Percentiles rank a stretch among this genome's conserved stretches.
Conservation (phyloP, 352 stramenopile genomes). For the Phytophthora citricola region DNA sequence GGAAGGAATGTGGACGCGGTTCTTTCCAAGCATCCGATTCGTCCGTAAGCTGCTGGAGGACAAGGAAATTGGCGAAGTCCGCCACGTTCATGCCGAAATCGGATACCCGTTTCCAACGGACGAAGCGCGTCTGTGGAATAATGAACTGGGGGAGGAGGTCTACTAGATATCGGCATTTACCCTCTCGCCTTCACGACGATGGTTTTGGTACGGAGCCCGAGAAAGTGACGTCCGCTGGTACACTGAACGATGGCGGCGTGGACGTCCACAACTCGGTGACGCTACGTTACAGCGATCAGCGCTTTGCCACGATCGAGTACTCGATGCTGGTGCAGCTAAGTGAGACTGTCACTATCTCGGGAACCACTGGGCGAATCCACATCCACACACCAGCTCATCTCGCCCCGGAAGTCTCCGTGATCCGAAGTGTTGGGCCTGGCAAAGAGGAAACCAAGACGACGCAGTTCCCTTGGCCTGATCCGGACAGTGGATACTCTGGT, state of each 20-base stretch:
- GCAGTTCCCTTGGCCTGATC: slow-evolving; percentile 49
- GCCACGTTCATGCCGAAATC: slow-evolving; percentile 39
- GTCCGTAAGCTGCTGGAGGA: slow-evolving; percentile 46
- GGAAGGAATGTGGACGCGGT: slow-evolving; percentile 90
- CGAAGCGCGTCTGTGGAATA: slow-evolving; percentile 45
- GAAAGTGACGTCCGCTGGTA: slow-evolving; percentile 55
- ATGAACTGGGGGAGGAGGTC: slow-evolving; percentile 69
- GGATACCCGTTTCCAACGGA: too few relatives aligned
- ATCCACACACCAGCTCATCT: slow-evolving; percentile 58
- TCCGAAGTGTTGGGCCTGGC: slow-evolving; percentile 6
- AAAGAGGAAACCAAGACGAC: slow-evolving; percentile 43
- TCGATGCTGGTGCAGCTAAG: slow-evolving; percentile 64
- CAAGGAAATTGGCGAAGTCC: slow-evolving; percentile 56
- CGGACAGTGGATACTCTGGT: slow-evolving; percentile 56
- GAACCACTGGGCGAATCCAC: slow-evolving; percentile 67
- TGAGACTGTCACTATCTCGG: slow-evolving; percentile 77
- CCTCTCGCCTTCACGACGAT: slow-evolving; percentile 77
- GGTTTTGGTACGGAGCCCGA: slow-evolving; percentile 56
- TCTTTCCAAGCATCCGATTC: slow-evolving; percentile 70
- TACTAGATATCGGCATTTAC: slow-evolving; percentile 86
- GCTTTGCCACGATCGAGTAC: slow-evolving; percentile 72
- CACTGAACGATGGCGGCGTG: slow-evolving; percentile 59
- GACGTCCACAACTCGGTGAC: slow-evolving; percentile 67
- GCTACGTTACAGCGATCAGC: slow-evolving; percentile 54
- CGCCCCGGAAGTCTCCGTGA: slow-evolving; percentile 50